Evolutionary conservation across 805 yeast genomes (phyloP), one percentile per base, ranked within the genome.

Genomic region (Trichomonascus vanleenenianus): DNA sequence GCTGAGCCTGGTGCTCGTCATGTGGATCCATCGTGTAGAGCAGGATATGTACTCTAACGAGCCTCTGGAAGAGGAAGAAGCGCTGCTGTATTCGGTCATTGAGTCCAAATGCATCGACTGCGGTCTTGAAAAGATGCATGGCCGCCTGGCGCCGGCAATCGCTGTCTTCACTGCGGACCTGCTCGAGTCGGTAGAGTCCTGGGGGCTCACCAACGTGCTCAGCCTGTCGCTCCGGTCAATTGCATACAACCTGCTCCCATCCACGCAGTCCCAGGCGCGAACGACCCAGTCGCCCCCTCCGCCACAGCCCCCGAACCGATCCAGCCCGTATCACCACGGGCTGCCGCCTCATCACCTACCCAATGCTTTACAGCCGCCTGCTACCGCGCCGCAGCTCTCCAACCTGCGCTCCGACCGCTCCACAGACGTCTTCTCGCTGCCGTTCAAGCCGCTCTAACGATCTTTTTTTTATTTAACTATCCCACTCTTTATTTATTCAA

Each of bases 1-100:
- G 42, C 42, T 56, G 32, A 48, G 57, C 2, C 43, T 60, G 18
- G 51, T 53, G 7, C 45, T 59, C 14, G 49, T 58, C 18, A 51
- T 59, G 49, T 60, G 64, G 64, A 50, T 55, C 40, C 56, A 57
- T 22, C 49, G 57, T 10, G 50, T 58, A 9, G 60, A 58, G 39
- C 53, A 55, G 22, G 56, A 49, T n/a, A 20, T 50, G 35, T 44
- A 25, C 10, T 12, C 41, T 15, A 35, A 44, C 47, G 15, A 43
- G 18, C 39, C 51, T 2, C 34, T 39, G n/a, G 42, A 39, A 20
- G 42, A 47, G 5, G 54, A 55, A 6, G 55, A 50, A 31, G 36
- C 40, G 10, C 18, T 41, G 39, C 49, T 54, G 2, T 55, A 56
- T 39, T 48, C 45, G 25, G 41, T 47, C 18, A 52, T 57, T 18